Evolutionary conservation across 179 eudicot genomes (phyloP).

Genomic region (Nepenthes alata): DNA sequence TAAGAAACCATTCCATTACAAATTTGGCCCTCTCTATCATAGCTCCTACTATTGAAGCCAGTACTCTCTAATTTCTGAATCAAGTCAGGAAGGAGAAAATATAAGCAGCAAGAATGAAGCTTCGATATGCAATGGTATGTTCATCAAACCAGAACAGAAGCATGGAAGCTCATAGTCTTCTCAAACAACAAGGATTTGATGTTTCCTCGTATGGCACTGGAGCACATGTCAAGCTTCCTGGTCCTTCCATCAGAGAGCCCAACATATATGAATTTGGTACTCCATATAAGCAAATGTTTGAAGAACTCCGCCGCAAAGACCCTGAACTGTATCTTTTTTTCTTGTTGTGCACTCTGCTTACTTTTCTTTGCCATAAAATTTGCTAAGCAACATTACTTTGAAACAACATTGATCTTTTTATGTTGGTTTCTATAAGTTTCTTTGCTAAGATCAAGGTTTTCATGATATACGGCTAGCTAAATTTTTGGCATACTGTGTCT

Average conservation of each 20-base stretch:
- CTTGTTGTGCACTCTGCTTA: neutral
- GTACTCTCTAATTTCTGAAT: too few species aligned
- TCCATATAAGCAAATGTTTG: constrained; percentile 90
- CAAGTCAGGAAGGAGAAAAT: neutral
- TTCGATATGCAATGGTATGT: constrained; percentile 83
- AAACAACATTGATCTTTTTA: too few species aligned
- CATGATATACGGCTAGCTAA: too few species aligned
- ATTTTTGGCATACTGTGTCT: too few species aligned
- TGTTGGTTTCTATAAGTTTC: too few species aligned
- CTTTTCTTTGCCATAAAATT: too few species aligned
- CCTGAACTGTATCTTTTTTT: constrained; percentile 60
- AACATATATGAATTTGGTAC: constrained; percentile 92
- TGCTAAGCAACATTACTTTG: too few species aligned
- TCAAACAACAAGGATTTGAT: constrained; percentile 72
- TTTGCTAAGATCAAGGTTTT: too few species aligned
- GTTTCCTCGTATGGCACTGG: constrained; percentile 88
- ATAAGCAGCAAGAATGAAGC: constrained; percentile 26
- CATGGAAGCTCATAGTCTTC: constrained; percentile 82
- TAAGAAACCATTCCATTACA: too few species aligned
- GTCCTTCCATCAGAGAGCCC: constrained; percentile 90
- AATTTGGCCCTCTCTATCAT: too few species aligned
- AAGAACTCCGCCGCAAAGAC: constrained; percentile 87
- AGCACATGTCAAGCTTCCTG: constrained; percentile 88
- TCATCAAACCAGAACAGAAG: constrained; percentile 94
- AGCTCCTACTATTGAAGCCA: too few species aligned